Conservation (phyloP, 768 basidiomycete species). For the Ramaria rubella region DNA sequence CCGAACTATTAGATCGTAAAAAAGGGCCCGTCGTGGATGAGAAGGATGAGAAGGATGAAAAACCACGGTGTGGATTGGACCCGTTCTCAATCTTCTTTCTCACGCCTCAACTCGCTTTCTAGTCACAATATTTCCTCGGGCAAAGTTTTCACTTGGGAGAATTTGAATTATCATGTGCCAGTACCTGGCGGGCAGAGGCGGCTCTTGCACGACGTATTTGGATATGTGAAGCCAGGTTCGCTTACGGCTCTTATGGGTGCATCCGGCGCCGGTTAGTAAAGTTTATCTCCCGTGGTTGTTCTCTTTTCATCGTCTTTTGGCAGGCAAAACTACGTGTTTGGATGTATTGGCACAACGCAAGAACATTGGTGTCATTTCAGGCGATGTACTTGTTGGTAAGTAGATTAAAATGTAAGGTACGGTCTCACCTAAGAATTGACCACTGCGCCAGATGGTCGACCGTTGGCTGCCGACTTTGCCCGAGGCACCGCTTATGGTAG, state of each 20-base stretch:
- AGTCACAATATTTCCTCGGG: constrained; percentile 27
- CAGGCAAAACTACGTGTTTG: constrained; percentile 18
- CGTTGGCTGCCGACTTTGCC: constrained; percentile 14
- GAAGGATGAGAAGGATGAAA: too few species aligned
- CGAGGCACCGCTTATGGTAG: constrained; percentile 16
- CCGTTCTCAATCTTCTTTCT: background rate
- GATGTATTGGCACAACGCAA: constrained; percentile 43
- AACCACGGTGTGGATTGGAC: background rate
- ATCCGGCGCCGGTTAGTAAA: constrained; percentile 58
- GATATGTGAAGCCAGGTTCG: constrained; percentile 46
- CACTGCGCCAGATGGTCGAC: constrained; percentile 3
- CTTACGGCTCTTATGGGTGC: constrained; percentile 84
- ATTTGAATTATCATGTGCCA: constrained; percentile 32
- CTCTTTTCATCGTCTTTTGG: constrained; percentile 21
- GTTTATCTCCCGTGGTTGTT: too few species aligned
- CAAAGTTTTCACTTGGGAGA: constrained; percentile 39
- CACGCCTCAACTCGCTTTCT: constrained; percentile 7
- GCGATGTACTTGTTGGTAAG: constrained; percentile 39
- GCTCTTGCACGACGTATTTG: constrained; percentile 40
- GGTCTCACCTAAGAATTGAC: too few species aligned
- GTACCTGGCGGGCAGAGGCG: constrained; percentile 28
- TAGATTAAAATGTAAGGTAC: constrained; percentile 31
- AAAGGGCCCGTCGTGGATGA: too few species aligned
- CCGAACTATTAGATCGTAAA: too few species aligned
- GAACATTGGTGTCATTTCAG: constrained; percentile 42